A percentile compares a stretch with the other conserved stretches of the same genome.
Conservation (phyloP, 805 yeast genomes). For the Saccharomycopsis guyanensis region DNA sequence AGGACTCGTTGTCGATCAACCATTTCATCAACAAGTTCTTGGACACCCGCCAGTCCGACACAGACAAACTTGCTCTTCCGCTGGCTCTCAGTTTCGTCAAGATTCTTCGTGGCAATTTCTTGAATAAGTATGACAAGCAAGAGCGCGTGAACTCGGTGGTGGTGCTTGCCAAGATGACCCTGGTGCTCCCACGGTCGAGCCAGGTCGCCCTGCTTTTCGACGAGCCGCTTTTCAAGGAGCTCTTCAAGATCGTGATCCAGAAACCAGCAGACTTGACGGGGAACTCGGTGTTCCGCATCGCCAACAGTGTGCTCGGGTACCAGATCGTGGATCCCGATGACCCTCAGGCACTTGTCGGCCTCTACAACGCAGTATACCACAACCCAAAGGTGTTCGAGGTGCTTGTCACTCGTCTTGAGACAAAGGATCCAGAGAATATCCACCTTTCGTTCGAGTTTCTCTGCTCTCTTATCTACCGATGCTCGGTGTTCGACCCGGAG, state of each 20-base stretch:
- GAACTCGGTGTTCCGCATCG: conserved; percentile 37
- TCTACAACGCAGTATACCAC: conserved; percentile 7
- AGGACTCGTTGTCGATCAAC: conserved; percentile 11
- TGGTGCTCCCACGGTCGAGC: conserved; percentile 35
- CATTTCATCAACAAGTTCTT: conserved; percentile 8
- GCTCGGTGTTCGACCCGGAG: not conserved
- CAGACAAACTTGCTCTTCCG: conserved; percentile 3
- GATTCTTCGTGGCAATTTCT: conserved; percentile 34
- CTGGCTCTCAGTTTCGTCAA: conserved; percentile 14
- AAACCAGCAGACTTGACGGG: conserved; percentile 39
- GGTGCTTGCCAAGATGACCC: conserved; percentile 45
- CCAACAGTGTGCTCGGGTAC: conserved; percentile 22
- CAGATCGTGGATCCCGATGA: conserved; percentile 21
- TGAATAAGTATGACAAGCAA: conserved; percentile 37
- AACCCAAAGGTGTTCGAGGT: conserved; percentile 13
- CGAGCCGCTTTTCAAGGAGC: conserved; percentile 32
- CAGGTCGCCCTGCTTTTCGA: conserved; percentile 33
- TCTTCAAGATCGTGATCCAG: conserved; percentile 35
- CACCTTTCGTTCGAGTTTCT: conserved; percentile 6
- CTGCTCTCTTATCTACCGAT: not conserved
- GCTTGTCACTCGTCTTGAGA: not conserved
- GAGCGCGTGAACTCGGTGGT: conserved; percentile 47
- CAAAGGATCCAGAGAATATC: not conserved
- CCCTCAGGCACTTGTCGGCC: conserved; percentile 21
- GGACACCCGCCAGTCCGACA: conserved; percentile 5